These are phyloP conservation scores for Phytophthora sansomeana DNA, from an alignment of 352 stramenopile species.

Conservation along the genomic window DNA sequence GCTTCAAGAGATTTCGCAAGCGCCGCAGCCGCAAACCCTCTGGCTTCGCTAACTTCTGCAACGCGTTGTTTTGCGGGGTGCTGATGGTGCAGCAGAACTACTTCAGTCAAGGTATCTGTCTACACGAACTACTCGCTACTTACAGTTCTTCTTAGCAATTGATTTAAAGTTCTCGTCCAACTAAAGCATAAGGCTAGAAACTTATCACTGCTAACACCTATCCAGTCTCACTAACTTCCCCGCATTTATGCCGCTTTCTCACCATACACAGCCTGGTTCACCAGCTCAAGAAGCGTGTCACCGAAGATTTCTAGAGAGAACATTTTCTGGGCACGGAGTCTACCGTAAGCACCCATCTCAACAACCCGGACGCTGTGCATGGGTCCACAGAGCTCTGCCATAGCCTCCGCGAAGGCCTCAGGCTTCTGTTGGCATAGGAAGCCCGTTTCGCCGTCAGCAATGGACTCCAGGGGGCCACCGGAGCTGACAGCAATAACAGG, in stretches of 20 bases:
- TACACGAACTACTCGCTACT: neutral
- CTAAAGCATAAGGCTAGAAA: conserved; percentile 32
- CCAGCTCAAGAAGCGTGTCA: conserved; percentile 61
- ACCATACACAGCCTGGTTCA: conserved; percentile 50
- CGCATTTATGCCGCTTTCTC: conserved; percentile 32
- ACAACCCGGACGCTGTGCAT: conserved; percentile 38
- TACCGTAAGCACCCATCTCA: conserved; percentile 60
- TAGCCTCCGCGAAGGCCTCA: conserved; percentile 66
- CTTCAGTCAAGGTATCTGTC: conserved; percentile 15
- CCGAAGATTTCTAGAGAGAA: conserved; percentile 85
- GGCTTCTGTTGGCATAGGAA: conserved; percentile 78
- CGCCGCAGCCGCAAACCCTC: conserved; percentile 12
- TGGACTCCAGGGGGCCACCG: conserved; percentile 97
- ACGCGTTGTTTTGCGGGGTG: conserved; percentile 35
- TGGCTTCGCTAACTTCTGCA: conserved; percentile 33
- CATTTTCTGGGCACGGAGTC: conserved; percentile 54
- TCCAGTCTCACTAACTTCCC: neutral
- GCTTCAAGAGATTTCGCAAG: conserved; percentile 30
- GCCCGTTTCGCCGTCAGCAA: conserved; percentile 89
- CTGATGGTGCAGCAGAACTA: neutral
- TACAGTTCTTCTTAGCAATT: conserved; percentile 27
- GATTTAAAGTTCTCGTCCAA: conserved; percentile 30
- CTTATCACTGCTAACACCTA: conserved; percentile 11
- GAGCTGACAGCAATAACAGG: conserved; percentile 95
- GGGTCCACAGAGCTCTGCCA: conserved; percentile 63